Conservation (phyloP, 495 filamentous ascomycete species). For the Tetracladium marchalianum region DNA sequence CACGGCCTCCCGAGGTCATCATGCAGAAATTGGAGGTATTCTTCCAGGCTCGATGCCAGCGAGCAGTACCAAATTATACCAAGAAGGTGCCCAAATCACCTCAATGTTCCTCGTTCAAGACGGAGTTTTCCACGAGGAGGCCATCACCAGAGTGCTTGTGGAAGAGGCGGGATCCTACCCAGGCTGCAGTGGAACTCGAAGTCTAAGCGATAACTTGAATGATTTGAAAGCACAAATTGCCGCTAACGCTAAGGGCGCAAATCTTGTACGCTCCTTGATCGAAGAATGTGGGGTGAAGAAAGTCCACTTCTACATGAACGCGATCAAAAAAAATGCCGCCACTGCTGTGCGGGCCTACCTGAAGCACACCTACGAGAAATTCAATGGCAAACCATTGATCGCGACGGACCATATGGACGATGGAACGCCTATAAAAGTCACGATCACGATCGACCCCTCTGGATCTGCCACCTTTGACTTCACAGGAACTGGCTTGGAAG, state of each 20-base stretch:
- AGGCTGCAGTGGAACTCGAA: conserved; percentile 21
- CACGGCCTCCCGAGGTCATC: conserved; percentile 24
- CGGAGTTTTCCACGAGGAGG: conserved; percentile 24
- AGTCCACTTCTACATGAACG: conserved; percentile 21
- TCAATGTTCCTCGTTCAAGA: conserved; percentile 21
- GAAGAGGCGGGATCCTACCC: conserved; percentile 23
- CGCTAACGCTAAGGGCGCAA: conserved; percentile 24
- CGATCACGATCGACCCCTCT: conserved; percentile 21
- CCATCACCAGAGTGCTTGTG: conserved; percentile 21
- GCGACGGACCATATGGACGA: conserved; percentile 25
- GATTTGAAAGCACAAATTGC: conserved; percentile 26
- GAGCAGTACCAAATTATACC: conserved; percentile 20
- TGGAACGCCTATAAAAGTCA: conserved; percentile 22
- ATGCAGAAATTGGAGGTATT: conserved; percentile 25
- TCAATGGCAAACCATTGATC: conserved; percentile 10
- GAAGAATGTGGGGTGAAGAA: conserved; percentile 18
- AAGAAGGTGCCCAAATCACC: conserved; percentile 26
- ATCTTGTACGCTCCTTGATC: conserved; percentile 20
- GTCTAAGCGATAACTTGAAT: conserved; percentile 22
- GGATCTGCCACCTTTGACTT: conserved; percentile 26
- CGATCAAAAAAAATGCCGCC: conserved; percentile 24
- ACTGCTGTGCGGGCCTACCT: conserved; percentile 20
- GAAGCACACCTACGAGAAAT: conserved; percentile 7
- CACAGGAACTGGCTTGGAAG: conserved; percentile 24
- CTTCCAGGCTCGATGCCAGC: conserved; percentile 21